phyloP scores from a whole-genome alignment of 257 asterid species.

The Petunia axillaris region DNA sequence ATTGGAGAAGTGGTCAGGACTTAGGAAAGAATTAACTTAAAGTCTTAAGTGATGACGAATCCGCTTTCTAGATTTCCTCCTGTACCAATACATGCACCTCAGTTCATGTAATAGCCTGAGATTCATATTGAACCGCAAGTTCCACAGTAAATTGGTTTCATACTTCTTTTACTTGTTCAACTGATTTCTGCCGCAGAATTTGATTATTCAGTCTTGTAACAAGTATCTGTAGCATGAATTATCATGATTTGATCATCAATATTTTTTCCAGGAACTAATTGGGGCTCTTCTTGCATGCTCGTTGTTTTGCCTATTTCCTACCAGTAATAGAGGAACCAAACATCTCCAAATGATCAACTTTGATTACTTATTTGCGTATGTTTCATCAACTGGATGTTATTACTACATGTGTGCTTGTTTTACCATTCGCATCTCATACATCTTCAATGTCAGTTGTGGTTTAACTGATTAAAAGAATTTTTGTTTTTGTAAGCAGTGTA shows the following conservation, averaged over 20 bases:
- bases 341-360: slow-evolving; percentile 82
- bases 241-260: background rate
- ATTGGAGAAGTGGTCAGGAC: too few species aligned
- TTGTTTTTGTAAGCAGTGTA: background rate
- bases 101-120: background rate
- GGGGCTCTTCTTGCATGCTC: slow-evolving; percentile 85
- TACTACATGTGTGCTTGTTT: background rate
- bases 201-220: slow-evolving; percentile 8
- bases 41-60: background rate
- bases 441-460: background rate
- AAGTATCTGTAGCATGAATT: background rate
- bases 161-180: background rate
- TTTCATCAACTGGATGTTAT: slow-evolving; percentile 30
- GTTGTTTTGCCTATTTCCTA: slow-evolving; percentile 84
- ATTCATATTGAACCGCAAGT: background rate
- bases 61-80: background rate
- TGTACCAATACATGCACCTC: background rate
- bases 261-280: slow-evolving; percentile 66
- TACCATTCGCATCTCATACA: background rate
- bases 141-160: background rate
- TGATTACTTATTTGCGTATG: slow-evolving; percentile 77
- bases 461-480: background rate
- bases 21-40: background rate
- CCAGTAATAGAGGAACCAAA: slow-evolving; percentile 60
- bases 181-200: background rate